Percentiles rank a stretch among this genome's conserved stretches.
Conservation (phyloP, 169 alveolate species). For the Eimeria falciformis region DNA sequence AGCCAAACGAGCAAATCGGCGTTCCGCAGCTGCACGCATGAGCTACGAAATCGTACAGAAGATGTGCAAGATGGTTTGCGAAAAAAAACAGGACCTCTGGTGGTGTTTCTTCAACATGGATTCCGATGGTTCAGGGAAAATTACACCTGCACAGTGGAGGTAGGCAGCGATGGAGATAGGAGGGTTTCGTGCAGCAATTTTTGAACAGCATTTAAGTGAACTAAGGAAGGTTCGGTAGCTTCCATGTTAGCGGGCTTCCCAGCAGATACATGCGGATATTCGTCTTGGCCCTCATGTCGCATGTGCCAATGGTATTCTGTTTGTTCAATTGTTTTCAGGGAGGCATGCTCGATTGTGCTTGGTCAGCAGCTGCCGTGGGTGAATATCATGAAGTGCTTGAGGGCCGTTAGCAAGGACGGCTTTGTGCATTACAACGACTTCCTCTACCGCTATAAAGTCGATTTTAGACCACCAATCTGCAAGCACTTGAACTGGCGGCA, state of each 20-base stretch:
- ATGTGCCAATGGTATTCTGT: too few relatives aligned
- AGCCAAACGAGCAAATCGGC: slow-evolving; percentile 49
- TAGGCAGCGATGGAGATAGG: not conserved
- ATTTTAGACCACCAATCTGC: slow-evolving; percentile 65
- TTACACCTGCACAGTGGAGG: slow-evolving; percentile 78
- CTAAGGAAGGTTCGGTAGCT: too few relatives aligned
- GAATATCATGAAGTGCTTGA: slow-evolving; percentile 68
- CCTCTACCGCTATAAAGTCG: slow-evolving; percentile 74
- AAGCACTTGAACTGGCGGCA: slow-evolving; percentile 76
- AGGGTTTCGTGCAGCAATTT: too few relatives aligned
- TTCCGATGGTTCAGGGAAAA: slow-evolving; percentile 41
- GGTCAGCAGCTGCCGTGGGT: slow-evolving; percentile 81
- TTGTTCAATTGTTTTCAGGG: not conserved
- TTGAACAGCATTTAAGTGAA: too few relatives aligned
- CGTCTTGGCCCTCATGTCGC: not conserved
- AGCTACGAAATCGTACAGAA: slow-evolving; percentile 62
- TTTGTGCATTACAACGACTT: slow-evolving; percentile 77
- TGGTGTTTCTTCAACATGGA: slow-evolving; percentile 77
- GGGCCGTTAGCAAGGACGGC: slow-evolving; percentile 70
- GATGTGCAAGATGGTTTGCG: slow-evolving; percentile 75
- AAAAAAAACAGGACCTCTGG: slow-evolving; percentile 78
- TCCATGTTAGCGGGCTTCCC: not conserved
- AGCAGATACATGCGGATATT: not conserved
- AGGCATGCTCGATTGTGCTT: slow-evolving; percentile 77
- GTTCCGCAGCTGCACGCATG: slow-evolving; percentile 75